phyloP scores from a whole-genome alignment of 768 basidiomycete species.

The Auricularia cornea region DNA sequence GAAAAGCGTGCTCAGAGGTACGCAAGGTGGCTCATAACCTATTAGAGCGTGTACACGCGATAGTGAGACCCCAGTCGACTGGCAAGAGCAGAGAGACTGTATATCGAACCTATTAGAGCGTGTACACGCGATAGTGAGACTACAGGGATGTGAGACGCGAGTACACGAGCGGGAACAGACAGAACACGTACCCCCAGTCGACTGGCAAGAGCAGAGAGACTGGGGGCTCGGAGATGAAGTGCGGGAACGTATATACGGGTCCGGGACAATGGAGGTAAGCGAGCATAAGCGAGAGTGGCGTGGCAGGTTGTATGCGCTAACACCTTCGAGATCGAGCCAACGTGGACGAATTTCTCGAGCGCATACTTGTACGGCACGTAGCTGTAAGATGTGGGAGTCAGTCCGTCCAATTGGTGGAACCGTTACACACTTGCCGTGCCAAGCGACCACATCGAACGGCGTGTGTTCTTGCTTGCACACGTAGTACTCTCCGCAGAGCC shows the following conservation, averaged over 20 bases:
- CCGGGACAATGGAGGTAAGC: no score
- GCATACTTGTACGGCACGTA: slow-evolving; percentile 64
- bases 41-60: background rate
- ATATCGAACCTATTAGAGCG: no score
- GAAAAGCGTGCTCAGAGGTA: background rate
- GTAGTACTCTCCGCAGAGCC: slow-evolving; percentile 48
- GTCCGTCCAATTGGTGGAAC: background rate
- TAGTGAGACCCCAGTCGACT: background rate
- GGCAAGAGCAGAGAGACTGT: no score
- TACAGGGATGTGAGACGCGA: no score
- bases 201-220: no score
- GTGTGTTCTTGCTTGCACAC: slow-evolving; percentile 51
- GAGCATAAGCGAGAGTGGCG: no score
- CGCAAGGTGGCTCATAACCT: background rate
- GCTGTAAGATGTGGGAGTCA: slow-evolving; percentile 20
- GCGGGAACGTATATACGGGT: no score
- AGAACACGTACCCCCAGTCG: no score
- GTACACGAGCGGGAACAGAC: no score
- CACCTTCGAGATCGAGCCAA: slow-evolving; percentile 48
- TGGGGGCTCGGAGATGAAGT: no score
- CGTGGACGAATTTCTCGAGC: slow-evolving; percentile 52
- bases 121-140: no score
- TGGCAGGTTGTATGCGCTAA: no score
- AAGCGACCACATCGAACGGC: slow-evolving; percentile 66
- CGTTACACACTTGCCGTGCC: slow-evolving; percentile 54